phyloP scores from a whole-genome alignment of 306 rosid species.

The Echinosophora koreensis region DNA sequence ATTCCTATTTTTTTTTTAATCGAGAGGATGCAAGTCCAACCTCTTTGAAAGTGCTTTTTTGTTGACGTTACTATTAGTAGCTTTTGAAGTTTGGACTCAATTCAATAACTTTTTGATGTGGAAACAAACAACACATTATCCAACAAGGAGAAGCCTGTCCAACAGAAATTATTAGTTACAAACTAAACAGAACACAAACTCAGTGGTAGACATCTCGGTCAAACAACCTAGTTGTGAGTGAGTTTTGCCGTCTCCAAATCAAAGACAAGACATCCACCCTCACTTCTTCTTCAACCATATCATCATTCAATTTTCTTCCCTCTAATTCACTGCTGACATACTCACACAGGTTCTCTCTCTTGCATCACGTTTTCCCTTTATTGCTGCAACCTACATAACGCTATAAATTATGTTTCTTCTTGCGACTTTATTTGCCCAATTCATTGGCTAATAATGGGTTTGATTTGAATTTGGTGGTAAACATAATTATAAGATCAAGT shows the following conservation, averaged over 20 bases:
- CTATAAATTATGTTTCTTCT: background rate
- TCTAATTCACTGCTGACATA: background rate
- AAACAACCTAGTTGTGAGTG: background rate
- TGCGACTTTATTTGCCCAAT: background rate
- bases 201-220: background rate
- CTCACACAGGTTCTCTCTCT: conserved; percentile 40
- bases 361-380: background rate
- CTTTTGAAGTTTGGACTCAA: too few relatives aligned
- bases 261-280: background rate
- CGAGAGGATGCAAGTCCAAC: too few relatives aligned
- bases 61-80: too few relatives aligned
- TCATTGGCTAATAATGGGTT: background rate
- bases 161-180: too few relatives aligned
- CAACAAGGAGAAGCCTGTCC: too few relatives aligned
- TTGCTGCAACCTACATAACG: background rate
- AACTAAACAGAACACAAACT: too few relatives aligned
- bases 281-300: background rate
- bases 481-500: conserved; percentile 7
- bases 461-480: conserved; percentile 20
- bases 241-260: background rate
- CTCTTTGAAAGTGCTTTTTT: too few relatives aligned
- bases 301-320: conserved; percentile 14
- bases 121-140: too few relatives aligned
- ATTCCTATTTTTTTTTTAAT: too few relatives aligned
- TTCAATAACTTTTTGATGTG: too few relatives aligned